Percentiles rank a stretch among this genome's conserved stretches.
Conservation (phyloP, 2,329 filamentous ascomycete species). For the Myriosclerotinia scirpicola region DNA sequence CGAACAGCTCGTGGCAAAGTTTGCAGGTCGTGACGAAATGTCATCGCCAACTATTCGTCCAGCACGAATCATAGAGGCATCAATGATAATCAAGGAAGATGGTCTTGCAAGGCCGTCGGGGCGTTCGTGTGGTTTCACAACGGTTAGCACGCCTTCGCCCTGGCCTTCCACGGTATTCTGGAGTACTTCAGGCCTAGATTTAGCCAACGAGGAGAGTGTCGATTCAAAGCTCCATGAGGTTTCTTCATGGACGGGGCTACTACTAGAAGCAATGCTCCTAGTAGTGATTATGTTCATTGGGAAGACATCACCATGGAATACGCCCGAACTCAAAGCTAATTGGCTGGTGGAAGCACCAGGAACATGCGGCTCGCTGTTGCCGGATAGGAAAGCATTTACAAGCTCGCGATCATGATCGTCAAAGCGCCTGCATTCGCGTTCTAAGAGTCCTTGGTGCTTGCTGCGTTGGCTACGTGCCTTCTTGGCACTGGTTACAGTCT, state of each 20-base stretch:
- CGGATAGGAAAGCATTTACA: not conserved
- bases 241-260: not conserved
- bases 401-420: not conserved
- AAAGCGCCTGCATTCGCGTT: not conserved
- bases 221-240: constrained; percentile 3
- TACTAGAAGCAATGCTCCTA: not conserved
- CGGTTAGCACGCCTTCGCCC: not conserved
- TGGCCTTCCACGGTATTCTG: not conserved
- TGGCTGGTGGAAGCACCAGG: not conserved
- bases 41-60: not conserved
- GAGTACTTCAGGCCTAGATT: not conserved
- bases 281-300: not conserved
- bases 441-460: not conserved
- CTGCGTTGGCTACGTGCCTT: not conserved
- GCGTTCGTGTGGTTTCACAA: not conserved
- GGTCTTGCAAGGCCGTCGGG: not conserved
- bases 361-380: not conserved
- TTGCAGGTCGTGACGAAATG: not conserved
- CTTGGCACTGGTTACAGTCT: not conserved
- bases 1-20: not conserved
- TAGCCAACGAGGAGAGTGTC: not conserved
- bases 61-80: not conserved
- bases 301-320: not conserved
- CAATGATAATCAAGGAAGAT: not conserved
- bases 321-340: not conserved